Base-by-base conservation (phyloP, 2,329 filamentous ascomycete species). In the Nigrospora oryzae region DNA sequence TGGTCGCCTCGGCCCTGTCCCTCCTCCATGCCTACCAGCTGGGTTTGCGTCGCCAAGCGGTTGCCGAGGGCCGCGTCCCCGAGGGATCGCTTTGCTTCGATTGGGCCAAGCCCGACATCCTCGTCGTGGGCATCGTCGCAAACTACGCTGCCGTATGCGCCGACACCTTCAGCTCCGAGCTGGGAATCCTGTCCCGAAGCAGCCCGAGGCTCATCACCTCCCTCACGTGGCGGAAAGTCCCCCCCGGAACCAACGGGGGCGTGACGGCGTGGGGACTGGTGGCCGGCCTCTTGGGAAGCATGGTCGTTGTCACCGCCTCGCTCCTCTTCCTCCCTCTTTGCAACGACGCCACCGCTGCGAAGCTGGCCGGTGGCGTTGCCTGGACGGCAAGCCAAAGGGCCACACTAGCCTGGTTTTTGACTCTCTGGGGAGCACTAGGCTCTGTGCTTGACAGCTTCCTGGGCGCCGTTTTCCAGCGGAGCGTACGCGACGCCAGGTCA, bases 111-210 rank as follows among this genome's bases (percentile, higher is more conserved):
- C 81, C 81, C 33, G 81, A 84, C 55, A 61, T 84, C 5, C 68
- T 84, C 4, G 68, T 83, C 11, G 58, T 84, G 16, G 82, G 82
- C 12, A 82, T 85, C 52, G 77, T 86, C 52, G 79, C 81, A 36
- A 91, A 95, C 67, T 98, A 98, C 59, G 91, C 89, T 23, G 87
- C 88, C 40, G 89, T 95, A 11, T 82, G 89, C 16, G 88, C 91
- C 41, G 93, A 98, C 63, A 98, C 93, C 0, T 93, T 96, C 62
- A 90, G 86, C 46, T 95, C 89, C 11, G 93, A 98, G 68, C 81
- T 98, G 16, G 93, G 93, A 13, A 98, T 98, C 46, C 73, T 98
- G 12, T 85, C 90, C 7, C 79, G 74, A 47, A 75, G 75, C 19
- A 70, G 79, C 38, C 93, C 93, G 10, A 81, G 90, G 33, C 78